Conservation (phyloP, 352 stramenopile genomes). For the Globisporangium lucens region DNA sequence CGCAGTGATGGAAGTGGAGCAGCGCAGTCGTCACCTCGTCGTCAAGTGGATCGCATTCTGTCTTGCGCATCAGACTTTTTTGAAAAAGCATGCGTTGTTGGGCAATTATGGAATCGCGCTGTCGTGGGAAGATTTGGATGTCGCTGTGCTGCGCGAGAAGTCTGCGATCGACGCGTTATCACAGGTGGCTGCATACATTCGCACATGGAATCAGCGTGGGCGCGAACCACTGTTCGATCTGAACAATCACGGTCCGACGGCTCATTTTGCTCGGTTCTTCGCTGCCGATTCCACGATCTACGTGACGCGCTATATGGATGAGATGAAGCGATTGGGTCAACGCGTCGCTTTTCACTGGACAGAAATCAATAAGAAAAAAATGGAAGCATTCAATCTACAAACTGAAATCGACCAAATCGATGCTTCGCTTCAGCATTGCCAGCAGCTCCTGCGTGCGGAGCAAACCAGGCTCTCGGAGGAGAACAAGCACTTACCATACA, state of each 20-base stretch:
- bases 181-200: slow-evolving; percentile 36
- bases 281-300: slow-evolving; percentile 7
- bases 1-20: slow-evolving; percentile 28
- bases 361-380: background rate
- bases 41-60: slow-evolving; percentile 37
- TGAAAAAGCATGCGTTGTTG: background rate
- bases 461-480: background rate
- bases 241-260: slow-evolving; percentile 29
- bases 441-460: background rate
- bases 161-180: slow-evolving; percentile 27
- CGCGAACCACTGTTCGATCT: slow-evolving; percentile 35
- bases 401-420: background rate
- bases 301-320: background rate
- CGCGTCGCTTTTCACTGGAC: background rate
- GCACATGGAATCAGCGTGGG: slow-evolving; percentile 24
- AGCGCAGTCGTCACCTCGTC: slow-evolving; percentile 37
- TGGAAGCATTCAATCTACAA: background rate
- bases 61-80: background rate
- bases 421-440: background rate
- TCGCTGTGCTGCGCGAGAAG: slow-evolving; percentile 31
- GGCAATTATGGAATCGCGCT: slow-evolving; percentile 38
- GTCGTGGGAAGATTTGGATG: slow-evolving; percentile 29
- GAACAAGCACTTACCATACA: background rate
- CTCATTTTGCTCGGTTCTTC: slow-evolving; percentile 32
- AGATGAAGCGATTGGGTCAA: background rate